A percentile compares a stretch with the other conserved stretches of the same genome.
Conservation (phyloP, 345 rosid genomes). For the Ceriops zippeliana region DNA sequence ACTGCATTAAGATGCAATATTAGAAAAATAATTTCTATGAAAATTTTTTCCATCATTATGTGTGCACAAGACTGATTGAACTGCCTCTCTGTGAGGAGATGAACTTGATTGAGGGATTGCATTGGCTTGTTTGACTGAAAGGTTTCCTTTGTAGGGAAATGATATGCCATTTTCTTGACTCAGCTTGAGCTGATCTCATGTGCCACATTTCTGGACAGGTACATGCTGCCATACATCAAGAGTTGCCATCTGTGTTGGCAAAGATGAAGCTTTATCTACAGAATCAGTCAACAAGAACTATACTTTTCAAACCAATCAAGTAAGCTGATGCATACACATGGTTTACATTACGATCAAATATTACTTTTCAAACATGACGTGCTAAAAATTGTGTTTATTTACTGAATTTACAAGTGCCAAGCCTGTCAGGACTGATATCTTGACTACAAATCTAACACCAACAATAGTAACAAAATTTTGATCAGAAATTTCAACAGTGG, state of each 20-base stretch:
- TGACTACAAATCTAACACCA: too few species aligned
- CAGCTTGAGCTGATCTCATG: constrained; percentile 2
- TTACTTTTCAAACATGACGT: neutral
- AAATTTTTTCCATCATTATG: neutral
- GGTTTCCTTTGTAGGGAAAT: neutral
- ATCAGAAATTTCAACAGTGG: too few species aligned
- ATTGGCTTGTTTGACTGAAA: neutral
- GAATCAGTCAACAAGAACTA: constrained; percentile 74
- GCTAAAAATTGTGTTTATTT: neutral
- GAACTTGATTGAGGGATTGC: neutral
- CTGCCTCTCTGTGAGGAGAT: too few species aligned
- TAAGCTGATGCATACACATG: constrained; percentile 30
- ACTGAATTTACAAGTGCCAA: too few species aligned
- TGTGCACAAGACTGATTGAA: neutral
- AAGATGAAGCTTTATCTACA: constrained; percentile 94
- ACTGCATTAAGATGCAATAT: neutral
- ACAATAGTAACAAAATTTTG: too few species aligned
- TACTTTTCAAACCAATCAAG: constrained; percentile 94
- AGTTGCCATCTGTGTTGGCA: constrained; percentile 61
- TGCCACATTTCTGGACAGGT: constrained; percentile 44
- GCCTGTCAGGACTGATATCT: too few species aligned
- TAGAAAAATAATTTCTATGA: neutral
- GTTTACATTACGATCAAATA: neutral
- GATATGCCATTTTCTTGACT: neutral
- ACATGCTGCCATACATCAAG: constrained; percentile 61